Evolutionary conservation across 306 rosid species (phyloP), one percentile per base, ranked within the genome.

Genomic region (Pueraria montana): DNA sequence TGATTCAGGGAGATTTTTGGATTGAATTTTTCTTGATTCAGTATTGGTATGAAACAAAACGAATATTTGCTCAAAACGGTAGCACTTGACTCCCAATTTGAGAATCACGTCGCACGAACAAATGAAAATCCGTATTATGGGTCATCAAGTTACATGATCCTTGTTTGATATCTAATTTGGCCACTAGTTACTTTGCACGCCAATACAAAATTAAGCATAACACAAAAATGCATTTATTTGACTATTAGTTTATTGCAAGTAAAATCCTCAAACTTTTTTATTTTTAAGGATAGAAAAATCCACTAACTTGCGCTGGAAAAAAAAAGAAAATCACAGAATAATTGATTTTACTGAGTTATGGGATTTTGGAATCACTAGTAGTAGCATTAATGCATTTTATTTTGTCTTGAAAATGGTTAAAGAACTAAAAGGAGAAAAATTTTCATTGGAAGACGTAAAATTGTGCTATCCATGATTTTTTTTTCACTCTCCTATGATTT

Each of bases 1-100:
- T 21, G 46, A 61, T 40, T 24, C 11, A 48, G 27, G 49, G 68
- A 72, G 32, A 13, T 48, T 42, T 69, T 58, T 3, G 66, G 50
- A 26, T 71, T 50, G 32, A 50, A 2, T 0, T 24, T 72, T 61
- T 59, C 62, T 55, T 55, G 21, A 42, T 42, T 23, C 24, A 11
- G 50, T 32, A 52, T 17, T 17, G 50, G 48, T 21, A 38, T 78
- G 16, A 13, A 46, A 8, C 40, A 34, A 7, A 34, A 34, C 40
- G 5, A 34, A 34, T 34, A 5, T 34, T 34, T 4, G 8, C 8
- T 6, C 8, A 11, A 23, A 70, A 8, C 11, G n/a, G 17, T 32
- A 17, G 59, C 12, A 30, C 0, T 72, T 81, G 79, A 59, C 53
- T 81, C 72, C 42, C 30, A 72, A 30, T 30, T 46, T 80, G 49